These are phyloP conservation scores for Candida nitratophila DNA, from an alignment of 805 yeast species.

Conservation along the genomic window DNA sequence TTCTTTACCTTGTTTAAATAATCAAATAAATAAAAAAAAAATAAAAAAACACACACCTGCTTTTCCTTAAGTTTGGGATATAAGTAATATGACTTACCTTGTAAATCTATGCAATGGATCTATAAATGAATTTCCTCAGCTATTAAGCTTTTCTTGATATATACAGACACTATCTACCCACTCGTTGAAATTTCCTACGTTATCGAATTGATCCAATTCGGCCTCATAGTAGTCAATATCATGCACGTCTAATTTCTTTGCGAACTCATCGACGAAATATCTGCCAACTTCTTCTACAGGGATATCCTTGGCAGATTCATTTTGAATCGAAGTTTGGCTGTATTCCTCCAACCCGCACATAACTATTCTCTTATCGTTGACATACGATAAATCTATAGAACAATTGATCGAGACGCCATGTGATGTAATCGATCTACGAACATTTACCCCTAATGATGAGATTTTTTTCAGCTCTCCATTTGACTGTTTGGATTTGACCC, in stretches of 20 bases:
- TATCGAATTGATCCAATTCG: background rate
- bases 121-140: too few species aligned
- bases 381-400: slow-evolving; percentile 59
- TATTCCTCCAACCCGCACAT: slow-evolving; percentile 81
- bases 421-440: slow-evolving; percentile 75
- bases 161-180: slow-evolving; percentile 2
- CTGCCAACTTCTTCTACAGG: slow-evolving; percentile 30
- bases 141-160: background rate
- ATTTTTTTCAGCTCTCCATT: slow-evolving; percentile 45
- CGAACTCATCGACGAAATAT: slow-evolving; percentile 37
- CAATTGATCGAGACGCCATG: slow-evolving; percentile 88
- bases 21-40: background rate
- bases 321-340: slow-evolving; percentile 45
- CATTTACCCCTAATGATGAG: slow-evolving; percentile 85
- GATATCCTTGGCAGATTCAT: slow-evolving; percentile 11
- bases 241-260: slow-evolving; percentile 27
- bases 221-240: slow-evolving; percentile 4
- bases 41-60: too few species aligned
- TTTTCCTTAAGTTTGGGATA: too few species aligned
- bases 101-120: too few species aligned
- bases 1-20: background rate
- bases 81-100: too few species aligned
- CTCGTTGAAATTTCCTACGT: background rate
- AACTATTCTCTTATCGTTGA: slow-evolving; percentile 53
- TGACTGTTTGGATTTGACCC: slow-evolving; percentile 39